These are phyloP conservation scores for Ogataea nitratoaversa DNA, from an alignment of 805 yeast species.

Conservation along the genomic window DNA sequence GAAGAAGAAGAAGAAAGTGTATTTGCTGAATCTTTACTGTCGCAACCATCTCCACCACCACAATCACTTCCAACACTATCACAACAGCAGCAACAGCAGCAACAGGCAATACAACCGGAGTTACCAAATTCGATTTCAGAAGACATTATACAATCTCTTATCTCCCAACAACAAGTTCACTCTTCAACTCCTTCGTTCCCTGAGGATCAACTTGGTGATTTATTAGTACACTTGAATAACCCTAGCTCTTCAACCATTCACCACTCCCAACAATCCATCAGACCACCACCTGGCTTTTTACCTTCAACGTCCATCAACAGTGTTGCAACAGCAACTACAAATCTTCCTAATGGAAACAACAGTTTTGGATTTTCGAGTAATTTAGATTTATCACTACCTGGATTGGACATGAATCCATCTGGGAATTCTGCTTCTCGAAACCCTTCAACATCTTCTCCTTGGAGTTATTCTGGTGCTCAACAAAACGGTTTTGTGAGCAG, in stretches of 20 bases:
- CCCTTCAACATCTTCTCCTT: constrained; percentile 6
- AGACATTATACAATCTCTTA: not conserved
- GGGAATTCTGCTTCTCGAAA: constrained; percentile 3
- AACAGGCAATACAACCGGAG: not conserved
- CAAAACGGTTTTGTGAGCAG: not conserved
- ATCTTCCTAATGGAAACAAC: not conserved
- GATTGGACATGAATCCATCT: constrained; percentile 4
- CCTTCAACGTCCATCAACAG: not conserved
- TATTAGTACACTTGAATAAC: constrained; percentile 11
- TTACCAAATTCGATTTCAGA: not conserved
- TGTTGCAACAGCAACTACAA: not conserved
- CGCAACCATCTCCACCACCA: too few relatives aligned
- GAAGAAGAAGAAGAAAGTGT: constrained; percentile 1
- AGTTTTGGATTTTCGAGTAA: constrained; percentile 2
- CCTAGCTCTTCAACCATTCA: not conserved
- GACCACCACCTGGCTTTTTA: constrained; percentile 5
- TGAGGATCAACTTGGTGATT: constrained; percentile 14
- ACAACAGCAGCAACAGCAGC: constrained; percentile 2
- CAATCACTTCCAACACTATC: too few relatives aligned
- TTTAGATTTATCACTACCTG: constrained; percentile 11
- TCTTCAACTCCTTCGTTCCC: constrained; percentile 9
- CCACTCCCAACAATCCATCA: not conserved
- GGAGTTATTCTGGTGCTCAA: constrained; percentile 8
- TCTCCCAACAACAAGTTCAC: not conserved
- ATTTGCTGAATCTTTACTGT: not conserved